Evolutionary conservation across 2,329 filamentous ascomycete genomes (phyloP).

Genomic region (Fusarium pseudoanthophilum): DNA sequence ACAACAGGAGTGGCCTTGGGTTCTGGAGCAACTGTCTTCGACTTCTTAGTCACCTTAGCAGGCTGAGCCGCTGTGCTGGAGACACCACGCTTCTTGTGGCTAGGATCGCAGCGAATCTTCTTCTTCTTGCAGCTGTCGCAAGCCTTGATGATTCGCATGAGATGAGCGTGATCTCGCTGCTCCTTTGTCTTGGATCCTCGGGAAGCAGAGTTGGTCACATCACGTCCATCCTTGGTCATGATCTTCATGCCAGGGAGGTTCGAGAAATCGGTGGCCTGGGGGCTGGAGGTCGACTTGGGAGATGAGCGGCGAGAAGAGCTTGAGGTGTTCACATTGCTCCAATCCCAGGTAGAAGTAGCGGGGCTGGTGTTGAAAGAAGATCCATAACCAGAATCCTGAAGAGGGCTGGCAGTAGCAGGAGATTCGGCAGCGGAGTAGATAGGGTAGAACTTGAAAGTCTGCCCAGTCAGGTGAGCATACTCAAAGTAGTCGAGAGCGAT

Average conservation of each 20-base stretch:
- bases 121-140: slow-evolving; percentile 70
- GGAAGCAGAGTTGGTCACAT: slow-evolving; percentile 71
- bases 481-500: slow-evolving; percentile 70
- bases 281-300: slow-evolving; percentile 46
- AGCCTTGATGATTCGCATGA: slow-evolving; percentile 76
- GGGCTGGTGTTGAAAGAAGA: slow-evolving; percentile 63
- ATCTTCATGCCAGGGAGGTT: slow-evolving; percentile 73
- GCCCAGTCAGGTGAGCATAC: slow-evolving; percentile 62
- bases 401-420: slow-evolving; percentile 54
- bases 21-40: slow-evolving; percentile 43
- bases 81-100: slow-evolving; percentile 62
- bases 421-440: slow-evolving; percentile 57
- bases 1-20: slow-evolving; percentile 17
- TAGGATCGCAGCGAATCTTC: slow-evolving; percentile 72
- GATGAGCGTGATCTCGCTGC: slow-evolving; percentile 73
- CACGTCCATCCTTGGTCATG: slow-evolving; percentile 70
- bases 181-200: slow-evolving; percentile 74
- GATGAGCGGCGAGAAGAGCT: slow-evolving; percentile 46
- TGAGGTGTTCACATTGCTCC: slow-evolving; percentile 52
- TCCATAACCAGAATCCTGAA: slow-evolving; percentile 58
- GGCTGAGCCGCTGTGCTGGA: slow-evolving; percentile 47
- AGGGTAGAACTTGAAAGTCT: slow-evolving; percentile 70
- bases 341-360: slow-evolving; percentile 60
- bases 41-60: slow-evolving; percentile 57
- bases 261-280: slow-evolving; percentile 58